These are phyloP conservation scores for Manihot esculenta DNA, from an alignment of 441 rosid species.

Conservation along the genomic window DNA sequence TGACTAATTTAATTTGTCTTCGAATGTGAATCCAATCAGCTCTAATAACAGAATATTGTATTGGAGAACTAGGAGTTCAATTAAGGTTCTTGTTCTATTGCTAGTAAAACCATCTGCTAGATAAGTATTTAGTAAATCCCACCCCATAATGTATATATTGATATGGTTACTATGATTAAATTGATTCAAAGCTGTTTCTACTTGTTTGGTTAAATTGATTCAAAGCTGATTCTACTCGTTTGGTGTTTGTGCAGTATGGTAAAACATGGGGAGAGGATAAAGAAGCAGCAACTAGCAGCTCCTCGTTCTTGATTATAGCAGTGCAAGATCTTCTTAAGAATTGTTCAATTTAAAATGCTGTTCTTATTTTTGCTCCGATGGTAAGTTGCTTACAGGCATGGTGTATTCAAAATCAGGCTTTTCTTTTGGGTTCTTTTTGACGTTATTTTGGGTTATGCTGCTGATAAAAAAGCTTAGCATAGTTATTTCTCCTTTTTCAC, in stretches of 20 bases:
- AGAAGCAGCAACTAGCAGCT: constrained; percentile 95
- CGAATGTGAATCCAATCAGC: not conserved
- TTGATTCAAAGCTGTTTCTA: not conserved
- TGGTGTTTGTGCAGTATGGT: constrained; percentile 56
- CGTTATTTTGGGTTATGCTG: not conserved
- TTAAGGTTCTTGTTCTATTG: not conserved
- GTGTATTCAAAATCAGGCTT: not conserved
- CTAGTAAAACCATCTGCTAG: not conserved
- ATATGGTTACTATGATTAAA: not conserved
- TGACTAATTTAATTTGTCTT: not conserved
- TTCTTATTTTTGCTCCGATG: not conserved
- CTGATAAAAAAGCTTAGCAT: not conserved
- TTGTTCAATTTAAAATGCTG: not conserved
- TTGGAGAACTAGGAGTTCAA: too few species aligned
- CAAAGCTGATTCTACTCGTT: not conserved
- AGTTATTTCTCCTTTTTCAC: not conserved
- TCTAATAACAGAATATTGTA: too few species aligned
- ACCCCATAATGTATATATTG: not conserved
- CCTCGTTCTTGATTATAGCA: constrained; percentile 63
- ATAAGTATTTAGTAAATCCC: not conserved
- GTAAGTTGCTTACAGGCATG: not conserved
- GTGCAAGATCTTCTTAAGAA: not conserved
- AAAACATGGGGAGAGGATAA: constrained; percentile 62
- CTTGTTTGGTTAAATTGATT: not conserved
- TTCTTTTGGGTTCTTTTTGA: not conserved